A percentile compares a stretch with the other conserved stretches of the same genome.
phyloP scores from a whole-genome alignment of 2,329 filamentous ascomycete genomes.

The Aspergillus latus region DNA sequence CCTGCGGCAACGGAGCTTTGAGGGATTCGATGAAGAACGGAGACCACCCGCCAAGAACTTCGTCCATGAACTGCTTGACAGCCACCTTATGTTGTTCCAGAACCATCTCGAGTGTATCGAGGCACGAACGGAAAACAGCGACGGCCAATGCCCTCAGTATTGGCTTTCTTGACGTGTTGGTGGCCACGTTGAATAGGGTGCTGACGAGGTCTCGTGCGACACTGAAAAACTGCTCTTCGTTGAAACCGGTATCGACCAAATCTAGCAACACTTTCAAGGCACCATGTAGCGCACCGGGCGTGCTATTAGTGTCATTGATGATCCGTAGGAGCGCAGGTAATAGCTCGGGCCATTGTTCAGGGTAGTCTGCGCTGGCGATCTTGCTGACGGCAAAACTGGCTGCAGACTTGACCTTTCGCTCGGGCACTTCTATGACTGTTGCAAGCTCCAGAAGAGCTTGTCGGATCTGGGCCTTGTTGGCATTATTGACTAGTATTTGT shows the following conservation, averaged over 20 bases:
- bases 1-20: conserved; percentile 68
- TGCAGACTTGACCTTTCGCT: conserved; percentile 84
- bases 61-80: conserved; percentile 85
- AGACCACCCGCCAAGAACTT: conserved; percentile 79
- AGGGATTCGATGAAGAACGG: conserved; percentile 83
- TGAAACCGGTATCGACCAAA: conserved; percentile 89
- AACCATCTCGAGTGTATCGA: conserved; percentile 95
- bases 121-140: conserved; percentile 85
- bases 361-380: conserved; percentile 90
- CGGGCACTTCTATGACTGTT: conserved; percentile 66
- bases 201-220: conserved; percentile 84
- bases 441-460: conserved; percentile 74
- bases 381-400: conserved; percentile 90
- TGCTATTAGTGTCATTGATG: conserved; percentile 65
- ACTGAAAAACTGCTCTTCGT: conserved; percentile 90
- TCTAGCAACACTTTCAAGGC: conserved; percentile 84
- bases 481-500: conserved; percentile 68
- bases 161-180: conserved; percentile 71
- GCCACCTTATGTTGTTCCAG: conserved; percentile 86
- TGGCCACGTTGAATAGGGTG: conserved; percentile 77
- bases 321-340: conserved; percentile 76
- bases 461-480: conserved; percentile 71
- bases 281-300: conserved; percentile 80
- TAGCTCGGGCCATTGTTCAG: conserved; percentile 86
- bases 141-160: conserved; percentile 81